These are phyloP conservation scores for Begonia masoniana DNA, from an alignment of 306 rosid species.

Conservation along the genomic window DNA sequence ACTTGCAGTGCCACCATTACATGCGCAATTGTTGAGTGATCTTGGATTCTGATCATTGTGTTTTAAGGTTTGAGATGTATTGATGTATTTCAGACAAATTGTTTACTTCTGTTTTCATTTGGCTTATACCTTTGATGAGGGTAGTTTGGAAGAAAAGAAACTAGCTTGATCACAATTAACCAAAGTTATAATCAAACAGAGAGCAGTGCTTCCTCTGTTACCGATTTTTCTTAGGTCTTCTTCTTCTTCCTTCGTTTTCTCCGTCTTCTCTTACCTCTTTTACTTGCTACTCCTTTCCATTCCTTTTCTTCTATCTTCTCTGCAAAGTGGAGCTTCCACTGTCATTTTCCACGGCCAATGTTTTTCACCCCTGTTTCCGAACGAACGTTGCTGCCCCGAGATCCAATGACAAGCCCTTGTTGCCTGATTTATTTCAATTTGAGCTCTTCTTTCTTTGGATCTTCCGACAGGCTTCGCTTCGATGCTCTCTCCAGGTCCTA, in stretches of 20 bases:
- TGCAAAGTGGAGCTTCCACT: slow-evolving; percentile 9
- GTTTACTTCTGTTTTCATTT: not conserved
- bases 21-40: not conserved
- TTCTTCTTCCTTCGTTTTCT: slow-evolving; percentile 40
- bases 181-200: too few relatives aligned
- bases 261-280: slow-evolving; percentile 29
- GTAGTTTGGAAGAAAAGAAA: too few relatives aligned
- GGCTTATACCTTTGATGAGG: too few relatives aligned
- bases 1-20: not conserved
- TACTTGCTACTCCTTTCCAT: not conserved
- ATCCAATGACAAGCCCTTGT: slow-evolving; percentile 56
- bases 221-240: too few relatives aligned
- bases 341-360: slow-evolving; percentile 60
- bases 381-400: slow-evolving; percentile 32
- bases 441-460: slow-evolving; percentile 51
- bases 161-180: too few relatives aligned
- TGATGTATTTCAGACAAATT: not conserved
- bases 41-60: not conserved
- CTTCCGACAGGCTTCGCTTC: slow-evolving; percentile 44
- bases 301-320: not conserved
- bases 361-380: slow-evolving; percentile 43
- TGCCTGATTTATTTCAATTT: slow-evolving; percentile 23
- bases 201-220: too few relatives aligned
- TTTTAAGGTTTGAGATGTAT: not conserved
- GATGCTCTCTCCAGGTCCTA: slow-evolving; percentile 15